A percentile compares a stretch with the other conserved stretches of the same genome.
Conservation (phyloP, 1,284 basidiomycete genomes). For the Puccinia coronata region DNA sequence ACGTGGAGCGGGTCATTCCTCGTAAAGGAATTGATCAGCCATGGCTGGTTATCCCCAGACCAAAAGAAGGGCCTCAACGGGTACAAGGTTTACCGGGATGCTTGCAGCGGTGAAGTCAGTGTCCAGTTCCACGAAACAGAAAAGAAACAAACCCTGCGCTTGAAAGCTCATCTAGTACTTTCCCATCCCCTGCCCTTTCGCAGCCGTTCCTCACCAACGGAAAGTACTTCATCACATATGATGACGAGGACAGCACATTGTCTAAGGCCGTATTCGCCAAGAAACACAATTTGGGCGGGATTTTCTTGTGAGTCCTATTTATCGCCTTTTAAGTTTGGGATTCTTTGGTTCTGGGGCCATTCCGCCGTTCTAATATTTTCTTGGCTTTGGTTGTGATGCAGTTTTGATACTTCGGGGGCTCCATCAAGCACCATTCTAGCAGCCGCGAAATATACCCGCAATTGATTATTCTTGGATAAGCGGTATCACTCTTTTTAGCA, state of each 20-base stretch:
- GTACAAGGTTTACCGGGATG: slow-evolving; percentile 39
- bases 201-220: slow-evolving; percentile 48
- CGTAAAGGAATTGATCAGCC: slow-evolving; percentile 18
- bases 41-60: slow-evolving; percentile 34
- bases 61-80: slow-evolving; percentile 41
- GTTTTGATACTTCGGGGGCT: no score
- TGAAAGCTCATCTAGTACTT: not conserved
- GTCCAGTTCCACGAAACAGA: not conserved
- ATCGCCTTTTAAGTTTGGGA: not conserved
- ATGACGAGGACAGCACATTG: slow-evolving; percentile 30
- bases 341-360: no score
- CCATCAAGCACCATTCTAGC: no score
- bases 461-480: no score
- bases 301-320: slow-evolving; percentile 38
- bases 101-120: slow-evolving; percentile 38
- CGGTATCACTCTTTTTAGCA: no score
- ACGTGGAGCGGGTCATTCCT: slow-evolving; percentile 30
- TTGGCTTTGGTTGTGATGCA: no score
- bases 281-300: slow-evolving; percentile 5
- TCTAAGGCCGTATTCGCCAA: slow-evolving; percentile 34
- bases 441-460: no score
- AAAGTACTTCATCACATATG: slow-evolving; percentile 43
- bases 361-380: no score
- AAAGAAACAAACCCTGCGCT: not conserved
- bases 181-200: not conserved